Percentiles rank a stretch among this genome's conserved stretches.
Conservation (phyloP, 1,284 basidiomycete genomes). For the Anthracocystis setariae region DNA sequence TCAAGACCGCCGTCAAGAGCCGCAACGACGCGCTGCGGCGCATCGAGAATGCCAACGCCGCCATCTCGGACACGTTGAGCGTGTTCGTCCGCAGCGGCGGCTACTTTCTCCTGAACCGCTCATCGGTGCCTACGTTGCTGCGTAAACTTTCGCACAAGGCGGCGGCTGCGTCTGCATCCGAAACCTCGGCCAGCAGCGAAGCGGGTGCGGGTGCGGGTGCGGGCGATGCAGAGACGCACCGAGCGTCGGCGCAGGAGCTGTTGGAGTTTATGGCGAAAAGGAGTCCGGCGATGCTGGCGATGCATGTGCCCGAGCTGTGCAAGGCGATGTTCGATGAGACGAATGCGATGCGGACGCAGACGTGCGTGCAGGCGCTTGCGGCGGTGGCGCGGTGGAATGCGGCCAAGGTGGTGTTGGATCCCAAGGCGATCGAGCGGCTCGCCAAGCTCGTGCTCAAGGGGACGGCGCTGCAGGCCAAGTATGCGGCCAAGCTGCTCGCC, state of each 20-base stretch:
- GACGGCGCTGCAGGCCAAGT: constrained; percentile 81
- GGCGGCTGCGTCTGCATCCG: constrained; percentile 7
- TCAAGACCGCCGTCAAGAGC: constrained; percentile 81
- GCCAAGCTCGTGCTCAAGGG: constrained; percentile 75
- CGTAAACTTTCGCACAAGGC: constrained; percentile 24
- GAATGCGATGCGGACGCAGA: constrained; percentile 75
- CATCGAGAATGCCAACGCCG: constrained; percentile 39
- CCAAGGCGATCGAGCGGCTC: constrained; percentile 74
- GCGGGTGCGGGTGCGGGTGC: not conserved
- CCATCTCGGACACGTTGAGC: constrained; percentile 73
- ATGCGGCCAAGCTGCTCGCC: constrained; percentile 82
- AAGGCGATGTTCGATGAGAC: constrained; percentile 75
- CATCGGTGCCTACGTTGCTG: constrained; percentile 81
- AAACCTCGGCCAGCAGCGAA: constrained; percentile 20
- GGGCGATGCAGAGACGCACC: constrained; percentile 42
- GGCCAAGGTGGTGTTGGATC: constrained; percentile 45
- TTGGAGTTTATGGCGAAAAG: constrained; percentile 78
- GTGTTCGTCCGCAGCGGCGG: constrained; percentile 78
- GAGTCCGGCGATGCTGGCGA: constrained; percentile 78
- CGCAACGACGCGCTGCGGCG: constrained; percentile 54
- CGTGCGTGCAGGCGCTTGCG: constrained; percentile 62
- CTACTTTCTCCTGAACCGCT: constrained; percentile 82
- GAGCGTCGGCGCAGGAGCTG: constrained; percentile 63
- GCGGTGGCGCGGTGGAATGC: constrained; percentile 34
- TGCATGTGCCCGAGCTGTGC: constrained; percentile 79